phyloP scores from a whole-genome alignment of 371 early-diverging fungal species.

The Rhizopus arrhizus region DNA sequence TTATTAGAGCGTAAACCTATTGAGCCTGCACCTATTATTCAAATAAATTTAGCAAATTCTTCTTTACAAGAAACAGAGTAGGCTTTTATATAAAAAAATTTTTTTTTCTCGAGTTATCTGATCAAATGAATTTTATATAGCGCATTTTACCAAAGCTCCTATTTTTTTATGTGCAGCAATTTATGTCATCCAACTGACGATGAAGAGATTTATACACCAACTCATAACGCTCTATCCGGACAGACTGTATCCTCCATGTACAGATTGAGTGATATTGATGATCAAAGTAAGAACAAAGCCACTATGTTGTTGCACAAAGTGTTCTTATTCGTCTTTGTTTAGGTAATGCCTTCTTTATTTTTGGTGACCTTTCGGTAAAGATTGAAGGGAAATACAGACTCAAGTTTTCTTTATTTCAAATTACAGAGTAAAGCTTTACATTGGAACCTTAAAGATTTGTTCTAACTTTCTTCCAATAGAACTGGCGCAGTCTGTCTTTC shows the following conservation, averaged over 20 bases:
- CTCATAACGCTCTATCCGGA: constrained; percentile 53
- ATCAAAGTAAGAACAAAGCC: constrained; percentile 59
- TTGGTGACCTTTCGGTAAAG: constrained; percentile 86
- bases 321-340: background rate
- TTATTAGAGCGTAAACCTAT: constrained; percentile 78
- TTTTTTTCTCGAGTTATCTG: constrained; percentile 1
- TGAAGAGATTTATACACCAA: constrained; percentile 30
- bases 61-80: constrained; percentile 35
- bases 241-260: constrained; percentile 85
- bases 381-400: constrained; percentile 83
- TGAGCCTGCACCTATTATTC: constrained; percentile 89
- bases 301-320: background rate
- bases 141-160: constrained; percentile 71
- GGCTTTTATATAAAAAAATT: constrained; percentile 4
- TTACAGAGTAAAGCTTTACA: constrained; percentile 49
- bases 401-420: constrained; percentile 82
- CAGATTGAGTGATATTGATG: constrained; percentile 78
- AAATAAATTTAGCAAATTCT: constrained; percentile 58
- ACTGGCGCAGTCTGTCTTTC: constrained; percentile 51
- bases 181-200: constrained; percentile 55
- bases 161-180: constrained; percentile 76
- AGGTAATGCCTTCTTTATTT: constrained; percentile 90
- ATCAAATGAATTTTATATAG: constrained; percentile 30
- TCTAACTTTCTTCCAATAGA: background rate
- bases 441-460: background rate